Base-by-base conservation (phyloP, 2,329 filamentous ascomycete genomes). In the Sclerotinia sclerotiorum region DNA sequence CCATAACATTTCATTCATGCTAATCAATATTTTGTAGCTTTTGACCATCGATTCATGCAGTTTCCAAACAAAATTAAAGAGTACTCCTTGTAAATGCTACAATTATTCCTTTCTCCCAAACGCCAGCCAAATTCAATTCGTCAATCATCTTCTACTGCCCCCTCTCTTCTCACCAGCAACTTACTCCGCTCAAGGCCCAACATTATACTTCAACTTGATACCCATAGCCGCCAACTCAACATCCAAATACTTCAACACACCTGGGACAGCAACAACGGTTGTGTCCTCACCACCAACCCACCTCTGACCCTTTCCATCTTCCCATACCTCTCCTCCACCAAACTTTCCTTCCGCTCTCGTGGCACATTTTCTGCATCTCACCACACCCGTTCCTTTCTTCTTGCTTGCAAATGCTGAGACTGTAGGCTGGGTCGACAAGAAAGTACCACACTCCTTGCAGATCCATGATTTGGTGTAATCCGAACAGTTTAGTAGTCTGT, bases 181-280 rank as follows among this genome's bases (percentile, higher is more conserved):
- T 21, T 13, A 19, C 29, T 6, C 29, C 8, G 5, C 57, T 74
- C 62, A 75, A 51, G 76, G 76, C 19, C 73, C 85, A 73, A 98
- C 90, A 79, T 90, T 90, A 78, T 97, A 98, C 84, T 93, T 97
- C 81, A 99, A 87, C 81, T 93, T 90, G 66, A 99, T 90, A 65
- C 95, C 95, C 95, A 99, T 99, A 68, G 93, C 93, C 48, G 94
- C 92, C 75, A 99, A 82, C 81, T 99, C 95, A 27, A 97, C 94
- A 80, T 99, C 95, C 73, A 99, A 81, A 82, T 91, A 98, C 81
- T 92, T 93, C 79, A 99, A 82, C 67, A 97, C 95, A 72, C 94
- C 94, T 0, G 95, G 95, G 21, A 99, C 92, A 66, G 93, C 94
- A 48, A 99, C 93, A 72, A 95, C 84, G 4, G 94, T 95, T 4